A percentile compares a stretch with the other conserved stretches of the same genome.
Evolutionary conservation across 495 filamentous ascomycete species (phyloP).

Genomic region (Ramalina intermedia): DNA sequence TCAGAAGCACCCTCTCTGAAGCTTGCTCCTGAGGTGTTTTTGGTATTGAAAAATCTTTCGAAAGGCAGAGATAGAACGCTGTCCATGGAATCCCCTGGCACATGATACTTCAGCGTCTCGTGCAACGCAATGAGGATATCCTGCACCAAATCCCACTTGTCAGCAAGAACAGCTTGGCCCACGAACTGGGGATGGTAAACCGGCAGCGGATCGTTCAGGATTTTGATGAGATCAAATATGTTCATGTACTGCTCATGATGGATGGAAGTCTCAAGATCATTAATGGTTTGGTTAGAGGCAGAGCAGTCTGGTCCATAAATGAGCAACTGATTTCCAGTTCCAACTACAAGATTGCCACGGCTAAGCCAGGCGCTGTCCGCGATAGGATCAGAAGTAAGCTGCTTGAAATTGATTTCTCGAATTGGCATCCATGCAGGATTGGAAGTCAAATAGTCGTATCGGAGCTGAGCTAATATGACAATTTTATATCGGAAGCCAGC

Average conservation of each 20-base stretch:
- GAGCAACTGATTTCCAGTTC: slow-evolving; percentile 87
- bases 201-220: slow-evolving; percentile 76
- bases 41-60: slow-evolving; percentile 52
- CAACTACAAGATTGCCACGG: slow-evolving; percentile 70
- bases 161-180: slow-evolving; percentile 72
- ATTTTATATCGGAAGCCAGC: slow-evolving; percentile 82
- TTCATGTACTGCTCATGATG: slow-evolving; percentile 37
- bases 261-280: slow-evolving; percentile 48
- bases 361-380: slow-evolving; percentile 85
- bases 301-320: slow-evolving; percentile 65
- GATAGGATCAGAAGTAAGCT: slow-evolving; percentile 81
- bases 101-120: slow-evolving; percentile 66
- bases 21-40: slow-evolving; percentile 28
- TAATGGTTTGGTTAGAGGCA: slow-evolving; percentile 42
- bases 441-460: slow-evolving; percentile 84
- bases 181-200: slow-evolving; percentile 90
- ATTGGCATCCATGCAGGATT: slow-evolving; percentile 84
- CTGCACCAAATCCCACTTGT: slow-evolving; percentile 61
- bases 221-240: slow-evolving; percentile 66
- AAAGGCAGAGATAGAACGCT: slow-evolving; percentile 60
- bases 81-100: slow-evolving; percentile 70
- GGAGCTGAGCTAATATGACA: slow-evolving; percentile 73
- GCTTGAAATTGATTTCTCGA: slow-evolving; percentile 64
- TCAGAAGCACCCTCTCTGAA: slow-evolving; percentile 35
- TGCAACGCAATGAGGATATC: slow-evolving; percentile 60